Evolutionary conservation across 129 eudicot genomes (phyloP).

Genomic region (Ambrosia trifida): DNA sequence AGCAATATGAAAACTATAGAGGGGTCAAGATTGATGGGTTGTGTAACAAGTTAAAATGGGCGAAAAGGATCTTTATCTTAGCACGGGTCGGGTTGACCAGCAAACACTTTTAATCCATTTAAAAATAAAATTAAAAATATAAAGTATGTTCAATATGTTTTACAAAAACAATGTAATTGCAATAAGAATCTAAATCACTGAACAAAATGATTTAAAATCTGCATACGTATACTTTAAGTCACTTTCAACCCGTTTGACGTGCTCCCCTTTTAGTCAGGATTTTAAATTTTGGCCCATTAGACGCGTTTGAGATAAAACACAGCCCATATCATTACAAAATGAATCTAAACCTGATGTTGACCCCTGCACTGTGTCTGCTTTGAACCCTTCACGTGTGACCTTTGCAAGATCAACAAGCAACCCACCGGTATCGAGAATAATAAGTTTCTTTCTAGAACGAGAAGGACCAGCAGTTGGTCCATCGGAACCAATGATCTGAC

Average conservation of each 20-base stretch:
- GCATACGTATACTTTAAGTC: background rate
- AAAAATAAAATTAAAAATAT: background rate
- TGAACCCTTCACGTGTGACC: slow-evolving; percentile 33
- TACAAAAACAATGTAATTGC: background rate
- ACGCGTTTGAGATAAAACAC: background rate
- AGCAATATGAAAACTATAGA: slow-evolving; percentile 1
- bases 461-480: slow-evolving; percentile 11
- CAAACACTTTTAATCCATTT: background rate
- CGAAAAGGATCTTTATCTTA: background rate
- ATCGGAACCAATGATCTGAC: slow-evolving; percentile 26
- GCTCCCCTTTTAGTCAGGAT: no score
- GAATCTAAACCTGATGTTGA: slow-evolving; percentile 50
- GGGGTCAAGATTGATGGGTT: background rate
- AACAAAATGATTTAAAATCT: background rate
- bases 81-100: background rate
- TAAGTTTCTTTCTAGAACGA: slow-evolving; percentile 56
- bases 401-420: slow-evolving; percentile 50
- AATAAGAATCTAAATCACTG: background rate
- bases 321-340: background rate
- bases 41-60: background rate
- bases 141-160: background rate
- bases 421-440: slow-evolving; percentile 62
- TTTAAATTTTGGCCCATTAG: no score
- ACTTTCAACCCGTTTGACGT: background rate
- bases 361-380: slow-evolving; percentile 38